Conservation (phyloP, 495 filamentous ascomycete genomes). For the Penicillium silybi region DNA sequence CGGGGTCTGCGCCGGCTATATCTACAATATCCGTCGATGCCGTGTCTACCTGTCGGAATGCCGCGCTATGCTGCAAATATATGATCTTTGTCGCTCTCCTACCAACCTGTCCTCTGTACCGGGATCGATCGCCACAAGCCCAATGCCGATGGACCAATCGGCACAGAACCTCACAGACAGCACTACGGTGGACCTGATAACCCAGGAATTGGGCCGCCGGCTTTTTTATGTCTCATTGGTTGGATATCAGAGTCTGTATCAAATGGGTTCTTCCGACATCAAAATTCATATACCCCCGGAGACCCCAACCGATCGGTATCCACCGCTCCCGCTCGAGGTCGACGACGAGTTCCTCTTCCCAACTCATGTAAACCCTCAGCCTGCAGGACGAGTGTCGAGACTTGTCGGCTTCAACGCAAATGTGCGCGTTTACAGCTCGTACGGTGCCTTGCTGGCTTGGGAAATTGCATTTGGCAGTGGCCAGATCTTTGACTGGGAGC, state of each 20-base stretch:
- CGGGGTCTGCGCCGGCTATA: constrained; percentile 65
- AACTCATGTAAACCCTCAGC: constrained; percentile 59
- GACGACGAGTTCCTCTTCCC: constrained; percentile 74
- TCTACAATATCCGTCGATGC: constrained; percentile 61
- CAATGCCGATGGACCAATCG: constrained; percentile 22
- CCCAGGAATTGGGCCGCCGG: constrained; percentile 71
- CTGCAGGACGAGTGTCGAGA: constrained; percentile 55
- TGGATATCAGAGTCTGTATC: constrained; percentile 58
- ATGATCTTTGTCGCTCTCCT: constrained; percentile 55
- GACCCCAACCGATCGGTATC: constrained; percentile 70
- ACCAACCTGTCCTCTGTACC: constrained; percentile 18
- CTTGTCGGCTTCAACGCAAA: constrained; percentile 76
- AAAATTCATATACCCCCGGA: constrained; percentile 65
- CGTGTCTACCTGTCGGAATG: constrained; percentile 71
- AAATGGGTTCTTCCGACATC: constrained; percentile 62
- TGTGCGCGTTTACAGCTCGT: constrained; percentile 66
- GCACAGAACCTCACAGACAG: constrained; percentile 18
- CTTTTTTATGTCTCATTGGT: constrained; percentile 77
- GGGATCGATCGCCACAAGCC: constrained; percentile 19
- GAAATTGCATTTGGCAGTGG: constrained; percentile 72
- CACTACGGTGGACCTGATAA: constrained; percentile 56
- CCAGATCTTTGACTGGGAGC: constrained; percentile 66
- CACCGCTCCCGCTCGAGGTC: constrained; percentile 72
- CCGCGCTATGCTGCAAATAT: constrained; percentile 63
- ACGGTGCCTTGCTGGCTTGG: constrained; percentile 61